These are phyloP conservation scores for Cryptosporidium bovis DNA, from an alignment of 169 alveolate species.

Conservation along the genomic window DNA sequence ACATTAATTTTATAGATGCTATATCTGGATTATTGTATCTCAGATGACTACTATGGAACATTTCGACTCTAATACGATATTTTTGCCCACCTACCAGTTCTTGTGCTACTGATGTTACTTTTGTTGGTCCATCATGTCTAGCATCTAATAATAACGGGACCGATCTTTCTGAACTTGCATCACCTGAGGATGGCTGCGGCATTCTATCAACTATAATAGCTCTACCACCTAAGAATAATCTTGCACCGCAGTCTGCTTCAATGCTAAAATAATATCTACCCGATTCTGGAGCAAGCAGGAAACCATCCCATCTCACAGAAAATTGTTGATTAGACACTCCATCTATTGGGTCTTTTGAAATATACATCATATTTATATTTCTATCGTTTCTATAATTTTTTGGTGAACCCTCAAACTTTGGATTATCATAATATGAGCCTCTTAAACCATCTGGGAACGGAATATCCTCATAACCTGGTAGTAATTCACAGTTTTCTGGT, in stretches of 20 bases:
- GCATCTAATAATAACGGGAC: conserved; percentile 77
- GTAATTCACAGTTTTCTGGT: conserved; percentile 81
- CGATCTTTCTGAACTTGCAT: conserved; percentile 78
- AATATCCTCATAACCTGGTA: conserved; percentile 81
- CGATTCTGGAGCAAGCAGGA: conserved; percentile 84
- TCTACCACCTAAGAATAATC: conserved; percentile 87
- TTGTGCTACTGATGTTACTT: conserved; percentile 81
- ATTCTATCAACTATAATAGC: conserved; percentile 86
- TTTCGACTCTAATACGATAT: conserved; percentile 83
- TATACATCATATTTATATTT: conserved; percentile 84
- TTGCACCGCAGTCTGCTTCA: conserved; percentile 88
- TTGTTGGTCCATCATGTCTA: conserved; percentile 76
- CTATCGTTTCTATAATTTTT: conserved; percentile 82
- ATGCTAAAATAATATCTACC: conserved; percentile 83
- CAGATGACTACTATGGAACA: conserved; percentile 87
- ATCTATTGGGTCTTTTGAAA: conserved; percentile 84
- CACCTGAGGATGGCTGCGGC: conserved; percentile 83
- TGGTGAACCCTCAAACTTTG: conserved; percentile 83
- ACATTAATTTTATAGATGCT: conserved; percentile 80
- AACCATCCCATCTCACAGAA: conserved; percentile 90
- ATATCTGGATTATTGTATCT: conserved; percentile 81
- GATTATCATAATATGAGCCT: conserved; percentile 80
- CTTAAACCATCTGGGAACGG: conserved; percentile 83
- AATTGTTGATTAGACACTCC: conserved; percentile 85
- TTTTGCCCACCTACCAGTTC: conserved; percentile 88